phyloP scores from a whole-genome alignment of 1,284 basidiomycete species.

The Marasmius fiardii region DNA sequence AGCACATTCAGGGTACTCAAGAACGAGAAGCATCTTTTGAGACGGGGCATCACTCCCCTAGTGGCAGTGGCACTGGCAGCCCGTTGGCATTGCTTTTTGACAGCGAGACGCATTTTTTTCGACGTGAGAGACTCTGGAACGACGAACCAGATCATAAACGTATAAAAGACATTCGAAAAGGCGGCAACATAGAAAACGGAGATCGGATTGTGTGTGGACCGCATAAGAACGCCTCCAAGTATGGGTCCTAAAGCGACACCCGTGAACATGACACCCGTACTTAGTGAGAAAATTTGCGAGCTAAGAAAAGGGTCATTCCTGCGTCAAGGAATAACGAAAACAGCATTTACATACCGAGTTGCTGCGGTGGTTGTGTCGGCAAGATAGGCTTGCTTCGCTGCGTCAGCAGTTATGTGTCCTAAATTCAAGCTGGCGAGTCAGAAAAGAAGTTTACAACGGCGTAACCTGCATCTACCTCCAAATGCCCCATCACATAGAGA shows the following conservation, averaged over 20 bases:
- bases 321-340: too few relatives aligned
- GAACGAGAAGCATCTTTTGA: constrained; percentile 49
- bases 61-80: constrained; percentile 23
- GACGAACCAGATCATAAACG: constrained; percentile 50
- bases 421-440: constrained; percentile 1
- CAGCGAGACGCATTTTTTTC: constrained; percentile 34
- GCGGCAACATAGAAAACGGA: constrained; percentile 71
- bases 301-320: constrained; percentile 25
- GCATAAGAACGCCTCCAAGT: constrained; percentile 65
- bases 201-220: constrained; percentile 50
- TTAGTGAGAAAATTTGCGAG: constrained; percentile 61
- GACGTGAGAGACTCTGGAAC: constrained; percentile 74
- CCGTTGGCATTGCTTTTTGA: constrained; percentile 31
- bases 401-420: constrained; percentile 49
- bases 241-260: constrained; percentile 47
- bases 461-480: constrained; percentile 67
- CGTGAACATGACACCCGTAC: constrained; percentile 43
- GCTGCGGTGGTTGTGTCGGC: constrained; percentile 54
- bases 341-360: constrained; percentile 42
- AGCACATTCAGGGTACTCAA: constrained; percentile 67
- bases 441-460: constrained; percentile 1
- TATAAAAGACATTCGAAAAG: constrained; percentile 46
- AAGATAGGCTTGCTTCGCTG: constrained; percentile 59
- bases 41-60: constrained; percentile 23
- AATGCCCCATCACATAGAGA: constrained; percentile 73